Evolutionary conservation across 2,329 filamentous ascomycete genomes (phyloP), one percentile per base, ranked within the genome.

Genomic region (Talaromyces piceae): DNA sequence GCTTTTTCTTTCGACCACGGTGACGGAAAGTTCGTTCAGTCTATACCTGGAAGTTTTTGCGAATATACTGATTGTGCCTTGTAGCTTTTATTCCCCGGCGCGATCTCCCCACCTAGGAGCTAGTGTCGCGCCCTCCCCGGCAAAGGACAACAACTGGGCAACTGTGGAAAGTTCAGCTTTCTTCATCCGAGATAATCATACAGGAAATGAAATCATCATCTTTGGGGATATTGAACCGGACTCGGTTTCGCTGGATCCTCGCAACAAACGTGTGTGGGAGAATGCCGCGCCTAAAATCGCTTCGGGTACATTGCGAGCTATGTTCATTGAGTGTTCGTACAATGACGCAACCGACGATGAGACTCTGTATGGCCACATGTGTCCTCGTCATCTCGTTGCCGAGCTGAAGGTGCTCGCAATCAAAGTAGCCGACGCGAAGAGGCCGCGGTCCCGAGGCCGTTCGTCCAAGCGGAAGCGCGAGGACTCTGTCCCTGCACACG

Each of bases 171-270:
- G 88, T 56, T 93, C 90, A 16, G 91, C 89, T 0, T 97, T 91
- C 69, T 97, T 98, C 68, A 87, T 98, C 57, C 86, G 88, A 31
- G 87, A 93, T 54, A 75, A 84, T 28, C 65, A 72, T 1, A 86
- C 82, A 0, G 79, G 81, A 1, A 79, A 79, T 27, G 91, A 98
- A 68, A 81, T 97, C 2, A 80, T 98, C 54, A 87, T 98, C 45
- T 97, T 96, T 64, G 93, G 93, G 16, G 93, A 98, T 58, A 88
- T 97, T 31, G 93, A 98, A 64, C 90, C 93, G 0, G 93, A 98
- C 67, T 85, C 83, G 7, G 71, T 97, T 23, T 94, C 89, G 0
- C 70, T 91, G 2, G 85, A 81, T 1, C 90, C 91, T 1, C 83
- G 91, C 22, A 97, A 93, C 58, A 72, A 78, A n/a, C 75, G 77